phyloP scores from a whole-genome alignment of 768 basidiomycete species.

The Fistulinella prunicolor region DNA sequence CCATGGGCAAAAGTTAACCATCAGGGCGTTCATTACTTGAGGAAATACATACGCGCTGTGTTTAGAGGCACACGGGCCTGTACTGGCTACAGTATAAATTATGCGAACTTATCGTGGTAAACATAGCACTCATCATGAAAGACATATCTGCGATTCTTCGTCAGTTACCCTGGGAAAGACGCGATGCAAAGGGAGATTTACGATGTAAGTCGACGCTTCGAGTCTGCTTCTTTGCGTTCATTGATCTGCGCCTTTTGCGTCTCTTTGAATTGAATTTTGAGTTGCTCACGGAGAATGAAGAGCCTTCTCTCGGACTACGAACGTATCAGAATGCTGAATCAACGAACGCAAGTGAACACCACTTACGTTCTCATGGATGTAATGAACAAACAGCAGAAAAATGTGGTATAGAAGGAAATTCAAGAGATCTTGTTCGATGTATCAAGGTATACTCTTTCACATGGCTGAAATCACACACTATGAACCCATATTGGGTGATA shows the following conservation, averaged over 20 bases:
- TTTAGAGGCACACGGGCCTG: slow-evolving; percentile 82
- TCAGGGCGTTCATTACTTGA: neutral
- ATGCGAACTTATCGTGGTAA: slow-evolving; percentile 5
- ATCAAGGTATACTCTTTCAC: slow-evolving; percentile 5
- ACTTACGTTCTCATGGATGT: slow-evolving; percentile 57
- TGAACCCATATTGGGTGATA: slow-evolving; percentile 35
- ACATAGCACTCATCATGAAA: slow-evolving; percentile 63
- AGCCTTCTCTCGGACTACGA: slow-evolving; percentile 53
- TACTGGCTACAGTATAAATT: slow-evolving; percentile 23
- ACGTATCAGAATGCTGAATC: slow-evolving; percentile 1
- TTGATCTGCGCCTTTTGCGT: slow-evolving; percentile 74
- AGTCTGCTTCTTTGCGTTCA: slow-evolving; percentile 72
- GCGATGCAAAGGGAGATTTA: slow-evolving; percentile 40
- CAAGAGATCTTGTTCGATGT: slow-evolving; percentile 46
- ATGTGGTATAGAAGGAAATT: slow-evolving; percentile 76
- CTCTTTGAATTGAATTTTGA: slow-evolving; percentile 70
- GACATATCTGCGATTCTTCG: slow-evolving; percentile 49
- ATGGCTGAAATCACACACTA: slow-evolving; percentile 29
- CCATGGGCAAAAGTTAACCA: slow-evolving; percentile 5
- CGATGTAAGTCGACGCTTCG: slow-evolving; percentile 79
- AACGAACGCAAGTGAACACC: neutral
- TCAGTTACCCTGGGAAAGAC: neutral
- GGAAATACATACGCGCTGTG: slow-evolving; percentile 52
- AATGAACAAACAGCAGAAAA: slow-evolving; percentile 78
- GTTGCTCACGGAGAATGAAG: slow-evolving; percentile 67